Conservation (phyloP, 169 alveolate species). For the Eimeria falciformis region DNA sequence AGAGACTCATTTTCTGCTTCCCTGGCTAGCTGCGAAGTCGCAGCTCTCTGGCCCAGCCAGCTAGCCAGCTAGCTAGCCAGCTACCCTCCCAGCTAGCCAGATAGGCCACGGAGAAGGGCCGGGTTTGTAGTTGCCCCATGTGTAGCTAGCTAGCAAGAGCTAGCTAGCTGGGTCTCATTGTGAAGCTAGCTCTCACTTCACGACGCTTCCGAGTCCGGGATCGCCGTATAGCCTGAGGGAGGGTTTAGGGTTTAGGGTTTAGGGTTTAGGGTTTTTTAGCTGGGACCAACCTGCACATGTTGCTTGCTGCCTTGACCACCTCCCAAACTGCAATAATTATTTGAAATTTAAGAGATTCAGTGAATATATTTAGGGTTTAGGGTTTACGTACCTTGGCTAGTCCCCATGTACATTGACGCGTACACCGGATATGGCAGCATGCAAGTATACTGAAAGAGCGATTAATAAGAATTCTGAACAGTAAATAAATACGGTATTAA, state of each 20-base stretch:
- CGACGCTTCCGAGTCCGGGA: constrained; percentile 57
- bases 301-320: constrained; percentile 81
- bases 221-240: constrained; percentile 59
- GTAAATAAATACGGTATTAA: constrained; percentile 8
- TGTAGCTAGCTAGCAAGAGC: neutral
- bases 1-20: neutral
- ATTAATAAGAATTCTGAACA: constrained; percentile 43
- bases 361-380: too few relatives aligned
- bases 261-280: constrained; percentile 15
- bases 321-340: constrained; percentile 85
- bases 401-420: constrained; percentile 87
- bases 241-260: constrained; percentile 1
- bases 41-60: neutral
- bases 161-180: neutral
- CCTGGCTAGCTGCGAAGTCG: neutral
- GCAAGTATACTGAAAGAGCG: constrained; percentile 86
- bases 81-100: neutral
- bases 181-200: neutral
- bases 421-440: constrained; percentile 90
- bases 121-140: too few relatives aligned
- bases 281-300: constrained; percentile 54
- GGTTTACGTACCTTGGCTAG: constrained; percentile 73
- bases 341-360: neutral
- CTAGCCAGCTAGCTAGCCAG: neutral
- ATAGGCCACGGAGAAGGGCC: neutral